Base-by-base conservation (phyloP, 2,329 filamentous ascomycete species). In the Waltergamsia citrina region DNA sequence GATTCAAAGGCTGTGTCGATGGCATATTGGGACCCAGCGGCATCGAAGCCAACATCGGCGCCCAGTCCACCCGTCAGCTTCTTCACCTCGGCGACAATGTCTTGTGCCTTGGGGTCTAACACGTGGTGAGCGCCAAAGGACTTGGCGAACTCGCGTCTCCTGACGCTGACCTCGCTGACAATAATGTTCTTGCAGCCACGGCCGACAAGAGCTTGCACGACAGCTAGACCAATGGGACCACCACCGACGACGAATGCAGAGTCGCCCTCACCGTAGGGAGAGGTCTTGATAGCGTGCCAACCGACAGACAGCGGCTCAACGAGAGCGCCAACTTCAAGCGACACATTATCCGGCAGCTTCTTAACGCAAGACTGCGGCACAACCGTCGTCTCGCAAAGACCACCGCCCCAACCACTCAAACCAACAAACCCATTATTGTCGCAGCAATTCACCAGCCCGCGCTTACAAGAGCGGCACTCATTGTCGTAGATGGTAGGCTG, bases 31-130 rank as follows among this genome's bases (percentile, higher is more conserved):
- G 78, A 71, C 6, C 76, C 76, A 0, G 75, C 74, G 21, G 73
- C 74, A 41, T 81, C 75, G 40, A 79, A 77, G 0, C 71, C 68
- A 3, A 79, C 59, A 44, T 78, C 69, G 2, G 68, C 70, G 0
- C 75, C 75, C 2, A 57, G 52, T 0, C 59, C 54, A 3, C 60
- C 59, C 6, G 64, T 73, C 24, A 78, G 44, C 15, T 65, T 57
- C 30, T 59, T 57, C 1, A 63, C 60, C 2, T 52, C 52, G 7
- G 60, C 49, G 2, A 67, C 60, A 1, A 76, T 48, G 39, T 74
- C 62, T 28, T 72, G 62, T 2, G 53, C 34, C 3, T 53, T 46
- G 1, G 62, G 56, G 3, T 65, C 46, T 33, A 63, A 64, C 3
- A 62, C 55, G 10, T 53, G 51, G 25, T 69, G 61, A 0, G 64